Base-by-base conservation (phyloP, 495 filamentous ascomycete genomes). In the Xylaria acuta region DNA sequence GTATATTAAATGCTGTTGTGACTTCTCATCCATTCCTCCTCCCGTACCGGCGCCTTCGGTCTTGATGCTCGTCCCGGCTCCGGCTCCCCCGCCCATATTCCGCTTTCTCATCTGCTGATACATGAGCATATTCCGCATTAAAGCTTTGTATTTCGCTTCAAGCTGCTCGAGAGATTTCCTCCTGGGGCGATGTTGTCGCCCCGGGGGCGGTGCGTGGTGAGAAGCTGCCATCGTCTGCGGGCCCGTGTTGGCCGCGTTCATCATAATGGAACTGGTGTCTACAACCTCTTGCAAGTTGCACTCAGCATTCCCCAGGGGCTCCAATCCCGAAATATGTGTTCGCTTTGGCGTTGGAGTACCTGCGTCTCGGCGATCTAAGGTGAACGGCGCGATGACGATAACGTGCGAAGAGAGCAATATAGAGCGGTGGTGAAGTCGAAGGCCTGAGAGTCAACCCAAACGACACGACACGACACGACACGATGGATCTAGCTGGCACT, bases 81-180 rank as follows among this genome's bases (percentile, higher is more conserved):
- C 69, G 1, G 49, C 6, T 47, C 47, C 68, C 8, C 56, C 59
- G 7, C 58, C 47, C n/a, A 71, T 54, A 43, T 51, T 47, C 25
- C 58, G 60, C 40, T 67, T 51, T 40, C 51, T 56, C 22, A 59
- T 25, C 53, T 41, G 64, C 45, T 69, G 65, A 51, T 70, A 73
- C 43, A 73, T 63, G 64, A 73, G 64, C 71, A 73, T 73, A 16
- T 73, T 73, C 18, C 54, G 64, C 71, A 73, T 73, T 9, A 73
- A 20, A 47, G 71, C 64, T 22, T 69, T 73, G 43, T 73, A 73
- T 69, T 69, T 67, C 25, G 71, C 65, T 18, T 73, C 71, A 36
- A 73, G 64, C n/a, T 68, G 71, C 64, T 73, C 71, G 11, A 73
- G 71, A 25, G 71, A 73, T 56, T 73, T 69, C 47, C 71, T 58